phyloP scores from a whole-genome alignment of 257 asterid species.

The Primulina tabacum region DNA sequence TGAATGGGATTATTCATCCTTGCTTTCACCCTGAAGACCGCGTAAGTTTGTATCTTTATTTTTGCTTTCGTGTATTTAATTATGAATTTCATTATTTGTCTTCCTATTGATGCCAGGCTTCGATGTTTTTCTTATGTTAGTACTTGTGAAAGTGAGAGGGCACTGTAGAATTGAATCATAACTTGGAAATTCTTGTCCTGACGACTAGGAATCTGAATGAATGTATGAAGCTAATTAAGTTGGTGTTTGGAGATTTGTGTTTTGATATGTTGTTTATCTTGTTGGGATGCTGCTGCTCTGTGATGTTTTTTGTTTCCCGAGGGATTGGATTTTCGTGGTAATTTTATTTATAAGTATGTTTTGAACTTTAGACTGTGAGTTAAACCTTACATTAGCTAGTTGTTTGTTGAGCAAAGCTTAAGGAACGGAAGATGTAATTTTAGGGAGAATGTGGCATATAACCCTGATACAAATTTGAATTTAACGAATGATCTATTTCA shows the following conservation, averaged over 20 bases:
- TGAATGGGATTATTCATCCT: slow-evolving; percentile 94
- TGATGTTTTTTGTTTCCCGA: no score
- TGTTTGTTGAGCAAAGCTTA: not conserved
- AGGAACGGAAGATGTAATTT: not conserved
- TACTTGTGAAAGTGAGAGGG: not conserved
- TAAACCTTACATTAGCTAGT: not conserved
- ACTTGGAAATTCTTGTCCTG: not conserved
- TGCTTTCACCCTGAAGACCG: slow-evolving; percentile 98
- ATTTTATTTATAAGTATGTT: not conserved
- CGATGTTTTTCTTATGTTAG: not conserved
- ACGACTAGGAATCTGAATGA: not conserved
- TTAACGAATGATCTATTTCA: no score
- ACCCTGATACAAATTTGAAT: no score
- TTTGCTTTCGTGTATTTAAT: not conserved
- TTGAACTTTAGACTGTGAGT: not conserved
- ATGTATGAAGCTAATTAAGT: not conserved
- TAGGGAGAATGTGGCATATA: no score
- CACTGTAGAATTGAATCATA: not conserved
- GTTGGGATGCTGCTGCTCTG: no score
- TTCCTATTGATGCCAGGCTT: not conserved
- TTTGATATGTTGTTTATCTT: no score
- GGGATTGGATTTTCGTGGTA: no score
- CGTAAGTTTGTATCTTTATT: slow-evolving; percentile 36
- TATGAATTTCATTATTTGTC: not conserved
- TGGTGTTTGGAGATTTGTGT: not conserved